Conservation (phyloP, 2,329 filamentous ascomycete species). For the Xylogone sp. region DNA sequence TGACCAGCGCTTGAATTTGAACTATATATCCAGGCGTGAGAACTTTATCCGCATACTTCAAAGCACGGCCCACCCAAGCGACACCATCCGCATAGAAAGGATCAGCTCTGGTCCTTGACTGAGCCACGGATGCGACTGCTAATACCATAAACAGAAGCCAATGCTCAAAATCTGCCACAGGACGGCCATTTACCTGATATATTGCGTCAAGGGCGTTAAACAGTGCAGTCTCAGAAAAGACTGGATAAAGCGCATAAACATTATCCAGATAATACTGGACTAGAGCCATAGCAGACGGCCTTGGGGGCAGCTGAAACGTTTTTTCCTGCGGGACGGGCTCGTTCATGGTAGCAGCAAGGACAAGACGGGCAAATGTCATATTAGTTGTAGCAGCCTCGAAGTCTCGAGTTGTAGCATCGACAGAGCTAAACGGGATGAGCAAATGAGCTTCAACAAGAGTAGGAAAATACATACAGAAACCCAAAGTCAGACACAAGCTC, state of each 20-base stretch:
- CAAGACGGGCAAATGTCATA: constrained; percentile 88
- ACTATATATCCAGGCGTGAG: constrained; percentile 79
- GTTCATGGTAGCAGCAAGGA: constrained; percentile 77
- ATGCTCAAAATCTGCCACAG: constrained; percentile 64
- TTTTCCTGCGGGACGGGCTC: constrained; percentile 63
- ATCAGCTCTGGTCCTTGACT: constrained; percentile 67
- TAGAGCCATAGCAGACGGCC: constrained; percentile 63
- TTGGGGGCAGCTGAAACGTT: constrained; percentile 63
- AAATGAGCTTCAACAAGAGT: background rate
- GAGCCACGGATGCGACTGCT: constrained; percentile 72
- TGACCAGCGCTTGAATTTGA: constrained; percentile 81
- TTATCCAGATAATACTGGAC: constrained; percentile 84
- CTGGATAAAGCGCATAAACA: constrained; percentile 74
- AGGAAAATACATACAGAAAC: constrained; percentile 60
- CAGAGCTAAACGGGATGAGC: constrained; percentile 54
- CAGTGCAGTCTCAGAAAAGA: constrained; percentile 76
- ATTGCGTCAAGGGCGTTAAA: constrained; percentile 77
- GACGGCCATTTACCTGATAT: constrained; percentile 64
- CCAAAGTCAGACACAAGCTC: constrained; percentile 92
- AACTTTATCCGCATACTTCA: constrained; percentile 77
- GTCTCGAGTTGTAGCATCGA: constrained; percentile 91
- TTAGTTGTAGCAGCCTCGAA: constrained; percentile 85
- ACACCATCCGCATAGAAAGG: constrained; percentile 56
- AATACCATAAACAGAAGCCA: constrained; percentile 90
- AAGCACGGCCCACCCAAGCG: constrained; percentile 57